Evolutionary conservation across 768 basidiomycete genomes (phyloP), one percentile per base, ranked within the genome.

Genomic region (Suillus ampliporus): DNA sequence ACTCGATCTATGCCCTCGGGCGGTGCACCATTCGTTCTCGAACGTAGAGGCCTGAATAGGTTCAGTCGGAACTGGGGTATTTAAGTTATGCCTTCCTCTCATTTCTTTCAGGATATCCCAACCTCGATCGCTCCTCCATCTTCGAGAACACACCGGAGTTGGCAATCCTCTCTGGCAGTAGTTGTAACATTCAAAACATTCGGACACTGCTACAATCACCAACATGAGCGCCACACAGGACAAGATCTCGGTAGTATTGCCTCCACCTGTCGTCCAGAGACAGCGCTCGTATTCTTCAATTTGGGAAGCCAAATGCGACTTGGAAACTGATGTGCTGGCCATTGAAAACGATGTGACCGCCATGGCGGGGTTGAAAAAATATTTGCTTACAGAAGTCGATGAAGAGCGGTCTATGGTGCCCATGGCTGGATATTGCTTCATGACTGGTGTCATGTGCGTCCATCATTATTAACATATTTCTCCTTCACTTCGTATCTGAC

Each of bases 391-490:
- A 38, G 65, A 66, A 26, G 54, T 66, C 37, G 65, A 66, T 41
- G 48, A 11, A 31, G 48, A 58, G 46, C 65, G 35, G 14, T 78
- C 83, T 1, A 85, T 82, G 1, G 74, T 78, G 1, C 87, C 85
- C 13, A 71, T 89, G 63, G 79, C 85, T 9, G 83, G 82, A 5
- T 90, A 84, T 69, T 89, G 86, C 72, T 89, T 89, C 73, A 89
- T 90, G 88, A 89, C 88, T 6, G 88, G 88, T 19, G 88, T 83
- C 76, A 84, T 89, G 88, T 89, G 64, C 64, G 86, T 78, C 8
- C 28, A 54, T 17, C 8, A 2, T 19, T 14, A 28, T 44, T 4
- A 44, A n/a, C 1, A 61, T 19, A 31, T 51, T 44, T 31, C 23
- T 46, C 21, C 11, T 60, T 28, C 21, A 57, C 26, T 28, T 51